Percentiles rank a stretch among this genome's conserved stretches.
Conservation (phyloP, 2,329 filamentous ascomycete genomes). For the Neurospora sp. region DNA sequence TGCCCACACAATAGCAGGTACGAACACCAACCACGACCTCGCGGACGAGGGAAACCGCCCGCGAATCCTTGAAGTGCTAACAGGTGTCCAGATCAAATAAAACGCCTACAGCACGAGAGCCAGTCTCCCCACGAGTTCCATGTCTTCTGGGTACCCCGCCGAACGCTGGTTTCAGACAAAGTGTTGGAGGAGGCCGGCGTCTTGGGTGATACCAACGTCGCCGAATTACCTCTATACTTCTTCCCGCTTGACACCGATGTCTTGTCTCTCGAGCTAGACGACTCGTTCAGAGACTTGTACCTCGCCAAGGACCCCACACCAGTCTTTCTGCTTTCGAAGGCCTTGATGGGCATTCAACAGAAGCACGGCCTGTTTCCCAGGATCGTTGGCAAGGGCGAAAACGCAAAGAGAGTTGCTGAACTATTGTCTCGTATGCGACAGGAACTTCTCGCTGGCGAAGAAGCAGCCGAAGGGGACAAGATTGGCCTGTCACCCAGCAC, state of each 20-base stretch:
- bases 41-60: slow-evolving; percentile 1
- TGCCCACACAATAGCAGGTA: slow-evolving; percentile 82
- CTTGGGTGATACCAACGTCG: slow-evolving; percentile 81
- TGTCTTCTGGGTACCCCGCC: slow-evolving; percentile 89
- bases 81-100: slow-evolving; percentile 71
- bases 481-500: slow-evolving; percentile 75
- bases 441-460: slow-evolving; percentile 74
- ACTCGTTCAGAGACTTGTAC: slow-evolving; percentile 80
- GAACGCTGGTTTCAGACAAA: slow-evolving; percentile 83
- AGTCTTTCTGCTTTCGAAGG: slow-evolving; percentile 80
- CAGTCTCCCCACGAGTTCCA: slow-evolving; percentile 92
- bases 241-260: slow-evolving; percentile 87
- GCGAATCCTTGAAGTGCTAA: slow-evolving; percentile 42
- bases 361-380: slow-evolving; percentile 88
- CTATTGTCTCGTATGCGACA: slow-evolving; percentile 84
- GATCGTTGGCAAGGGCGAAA: slow-evolving; percentile 91
- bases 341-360: slow-evolving; percentile 88
- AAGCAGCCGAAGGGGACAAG: slow-evolving; percentile 49
- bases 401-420: slow-evolving; percentile 81
- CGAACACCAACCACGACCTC: slow-evolving; percentile 22
- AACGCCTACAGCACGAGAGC: slow-evolving; percentile 77
- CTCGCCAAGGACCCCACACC: slow-evolving; percentile 83
- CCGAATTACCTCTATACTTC: slow-evolving; percentile 81
- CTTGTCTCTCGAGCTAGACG: slow-evolving; percentile 79
- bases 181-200: slow-evolving; percentile 89